phyloP scores from a whole-genome alignment of 1,284 basidiomycete genomes.

The Porogramme epimiltina region DNA sequence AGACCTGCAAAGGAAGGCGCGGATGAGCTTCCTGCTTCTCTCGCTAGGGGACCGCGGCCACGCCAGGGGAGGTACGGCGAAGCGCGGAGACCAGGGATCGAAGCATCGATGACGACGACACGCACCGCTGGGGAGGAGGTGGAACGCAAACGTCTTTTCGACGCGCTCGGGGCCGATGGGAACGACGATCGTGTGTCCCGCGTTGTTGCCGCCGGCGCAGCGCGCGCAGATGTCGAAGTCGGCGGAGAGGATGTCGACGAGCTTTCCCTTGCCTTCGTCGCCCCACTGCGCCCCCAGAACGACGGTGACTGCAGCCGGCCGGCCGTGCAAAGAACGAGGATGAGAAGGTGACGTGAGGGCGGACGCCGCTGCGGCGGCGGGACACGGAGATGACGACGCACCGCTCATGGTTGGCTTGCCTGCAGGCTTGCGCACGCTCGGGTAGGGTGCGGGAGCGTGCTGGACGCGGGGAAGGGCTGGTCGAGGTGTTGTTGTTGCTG shows the following conservation, averaged over 20 bases:
- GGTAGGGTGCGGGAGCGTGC: background rate
- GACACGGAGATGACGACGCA: background rate
- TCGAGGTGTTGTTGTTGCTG: too few species aligned
- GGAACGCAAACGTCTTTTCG: constrained; percentile 92
- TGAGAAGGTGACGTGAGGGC: background rate
- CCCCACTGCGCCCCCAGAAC: constrained; percentile 94
- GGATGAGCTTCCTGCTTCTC: too few species aligned
- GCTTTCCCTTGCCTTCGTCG: constrained; percentile 95
- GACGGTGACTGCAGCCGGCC: constrained; percentile 72
- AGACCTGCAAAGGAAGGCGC: constrained; percentile 66
- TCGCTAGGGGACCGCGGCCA: too few species aligned
- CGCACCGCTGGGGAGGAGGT: constrained; percentile 91
- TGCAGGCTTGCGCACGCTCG: background rate
- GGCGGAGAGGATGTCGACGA: constrained; percentile 90
- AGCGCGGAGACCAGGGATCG: too few species aligned
- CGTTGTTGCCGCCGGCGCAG: constrained; percentile 98
- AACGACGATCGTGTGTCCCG: constrained; percentile 97
- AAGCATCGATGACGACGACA: too few species aligned
- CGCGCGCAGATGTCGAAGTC: constrained; percentile 93
- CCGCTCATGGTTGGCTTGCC: constrained; percentile 18
- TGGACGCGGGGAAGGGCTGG: too few species aligned
- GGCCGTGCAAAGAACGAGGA: background rate
- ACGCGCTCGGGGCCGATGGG: constrained; percentile 65
- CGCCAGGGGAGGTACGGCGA: too few species aligned
- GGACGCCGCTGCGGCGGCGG: background rate